Evolutionary conservation across 768 basidiomycete genomes (phyloP).

Genomic region (Russula virescens): DNA sequence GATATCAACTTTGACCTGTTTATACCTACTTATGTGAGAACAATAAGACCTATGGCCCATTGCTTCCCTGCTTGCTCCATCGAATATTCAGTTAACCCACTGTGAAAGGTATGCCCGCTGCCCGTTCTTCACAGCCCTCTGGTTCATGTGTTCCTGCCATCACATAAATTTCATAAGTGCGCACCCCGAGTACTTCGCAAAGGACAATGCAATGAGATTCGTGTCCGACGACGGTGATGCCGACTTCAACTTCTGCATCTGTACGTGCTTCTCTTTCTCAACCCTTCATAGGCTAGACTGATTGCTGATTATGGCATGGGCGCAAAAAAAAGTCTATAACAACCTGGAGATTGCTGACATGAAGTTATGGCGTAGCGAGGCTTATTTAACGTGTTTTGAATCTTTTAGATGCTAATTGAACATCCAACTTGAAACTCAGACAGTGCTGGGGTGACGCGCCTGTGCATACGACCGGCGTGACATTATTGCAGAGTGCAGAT

Average conservation of each 20-base stretch:
- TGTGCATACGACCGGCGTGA: conserved; percentile 82
- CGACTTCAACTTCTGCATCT: too few relatives aligned
- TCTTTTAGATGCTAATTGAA: conserved; percentile 21
- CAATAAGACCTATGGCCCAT: conserved; percentile 73
- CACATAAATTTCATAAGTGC: conserved; percentile 54
- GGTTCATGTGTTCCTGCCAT: too few relatives aligned
- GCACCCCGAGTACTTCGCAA: conserved; percentile 55
- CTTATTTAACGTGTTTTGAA: conserved; percentile 80
- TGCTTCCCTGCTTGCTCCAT: not conserved
- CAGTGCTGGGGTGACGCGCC: conserved; percentile 85
- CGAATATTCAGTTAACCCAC: conserved; percentile 14
- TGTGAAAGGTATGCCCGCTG: conserved; percentile 49
- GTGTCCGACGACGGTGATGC: too few relatives aligned
- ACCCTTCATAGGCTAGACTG: not conserved
- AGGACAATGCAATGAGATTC: too few relatives aligned
- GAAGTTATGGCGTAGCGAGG: conserved; percentile 77
- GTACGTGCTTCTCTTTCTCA: too few relatives aligned
- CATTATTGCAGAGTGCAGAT: too few relatives aligned
- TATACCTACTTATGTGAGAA: too few relatives aligned
- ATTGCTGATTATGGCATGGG: not conserved
- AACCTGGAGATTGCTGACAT: too few relatives aligned
- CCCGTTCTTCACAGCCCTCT: not conserved
- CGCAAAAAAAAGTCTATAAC: conserved; percentile 65
- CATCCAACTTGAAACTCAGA: not conserved
- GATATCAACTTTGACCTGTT: too few relatives aligned